Evolutionary conservation across 805 yeast species (phyloP).

Genomic region (Ogataea pilisensis): DNA sequence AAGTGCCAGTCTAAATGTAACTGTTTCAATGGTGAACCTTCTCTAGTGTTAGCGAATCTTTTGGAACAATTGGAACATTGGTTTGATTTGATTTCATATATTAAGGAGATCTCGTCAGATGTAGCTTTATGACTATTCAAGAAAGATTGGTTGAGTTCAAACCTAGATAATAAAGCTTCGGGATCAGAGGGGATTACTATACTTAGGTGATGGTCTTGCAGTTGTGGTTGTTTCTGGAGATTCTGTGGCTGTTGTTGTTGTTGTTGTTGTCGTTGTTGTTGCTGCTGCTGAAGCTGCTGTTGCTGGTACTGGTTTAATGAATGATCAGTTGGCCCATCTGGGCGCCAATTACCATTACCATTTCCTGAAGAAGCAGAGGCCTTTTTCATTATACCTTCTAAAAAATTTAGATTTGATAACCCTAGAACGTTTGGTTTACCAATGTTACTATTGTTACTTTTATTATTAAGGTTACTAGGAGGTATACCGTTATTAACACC

Average conservation of each 20-base stretch:
- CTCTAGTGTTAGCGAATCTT: conserved; percentile 60
- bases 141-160: conserved; percentile 32
- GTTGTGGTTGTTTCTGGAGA: conserved; percentile 10
- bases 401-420: conserved; percentile 11
- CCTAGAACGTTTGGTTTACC: conserved; percentile 7
- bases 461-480: neutral
- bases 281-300: too few relatives aligned
- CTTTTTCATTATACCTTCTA: conserved; percentile 14
- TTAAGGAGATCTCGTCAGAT: conserved; percentile 29
- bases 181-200: conserved; percentile 12
- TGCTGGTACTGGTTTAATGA: too few relatives aligned
- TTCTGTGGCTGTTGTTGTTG: conserved; percentile 1
- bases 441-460: conserved; percentile 1
- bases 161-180: conserved; percentile 18
- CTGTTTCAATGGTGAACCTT: conserved; percentile 50
- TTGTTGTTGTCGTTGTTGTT: conserved; percentile 31
- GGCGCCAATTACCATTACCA: too few relatives aligned
- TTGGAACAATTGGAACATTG: conserved; percentile 91
- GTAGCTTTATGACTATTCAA: conserved; percentile 36
- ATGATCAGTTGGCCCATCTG: too few relatives aligned
- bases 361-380: conserved; percentile 3
- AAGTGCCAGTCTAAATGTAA: conserved; percentile 95
- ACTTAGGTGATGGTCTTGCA: conserved; percentile 4
- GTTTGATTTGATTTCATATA: conserved; percentile 61
- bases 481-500: neutral